These are phyloP conservation scores for Jatropha podagrica DNA, from an alignment of 441 rosid genomes.

Conservation along the genomic window DNA sequence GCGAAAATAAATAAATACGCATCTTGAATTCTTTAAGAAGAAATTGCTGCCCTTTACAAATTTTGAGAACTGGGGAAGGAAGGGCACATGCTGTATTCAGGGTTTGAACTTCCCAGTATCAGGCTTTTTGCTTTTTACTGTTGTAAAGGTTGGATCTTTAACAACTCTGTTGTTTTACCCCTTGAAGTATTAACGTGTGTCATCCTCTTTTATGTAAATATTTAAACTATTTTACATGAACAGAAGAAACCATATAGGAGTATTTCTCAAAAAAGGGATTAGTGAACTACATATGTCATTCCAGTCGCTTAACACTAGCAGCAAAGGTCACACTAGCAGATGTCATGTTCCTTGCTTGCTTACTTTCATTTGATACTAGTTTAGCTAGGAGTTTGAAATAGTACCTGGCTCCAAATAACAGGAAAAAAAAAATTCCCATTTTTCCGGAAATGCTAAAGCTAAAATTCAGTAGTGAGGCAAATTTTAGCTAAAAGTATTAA, in stretches of 20 bases:
- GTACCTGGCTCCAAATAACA: constrained; percentile 3
- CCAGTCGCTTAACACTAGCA: neutral
- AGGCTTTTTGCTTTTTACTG: neutral
- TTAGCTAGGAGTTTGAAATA: neutral
- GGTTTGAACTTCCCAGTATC: neutral
- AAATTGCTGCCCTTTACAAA: neutral
- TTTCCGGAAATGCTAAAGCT: constrained; percentile 5
- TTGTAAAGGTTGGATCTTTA: constrained; percentile 1
- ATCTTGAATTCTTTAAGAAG: constrained; percentile 2
- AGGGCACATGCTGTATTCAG: no score
- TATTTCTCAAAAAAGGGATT: neutral
- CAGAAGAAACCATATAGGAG: neutral
- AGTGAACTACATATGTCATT: neutral
- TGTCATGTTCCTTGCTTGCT: neutral
- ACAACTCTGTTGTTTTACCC: neutral
- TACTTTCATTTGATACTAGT: neutral
- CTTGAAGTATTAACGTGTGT: neutral
- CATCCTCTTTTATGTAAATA: neutral
- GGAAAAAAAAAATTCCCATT: neutral
- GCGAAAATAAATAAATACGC: neutral
- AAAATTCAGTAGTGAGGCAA: neutral
- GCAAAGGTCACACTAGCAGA: neutral
- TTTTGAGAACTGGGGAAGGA: neutral
- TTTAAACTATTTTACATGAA: neutral
- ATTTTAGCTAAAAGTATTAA: neutral